Evolutionary conservation across 192 early-diverging fungal species (phyloP).

Genomic region (Paraglomus brasilianum): DNA sequence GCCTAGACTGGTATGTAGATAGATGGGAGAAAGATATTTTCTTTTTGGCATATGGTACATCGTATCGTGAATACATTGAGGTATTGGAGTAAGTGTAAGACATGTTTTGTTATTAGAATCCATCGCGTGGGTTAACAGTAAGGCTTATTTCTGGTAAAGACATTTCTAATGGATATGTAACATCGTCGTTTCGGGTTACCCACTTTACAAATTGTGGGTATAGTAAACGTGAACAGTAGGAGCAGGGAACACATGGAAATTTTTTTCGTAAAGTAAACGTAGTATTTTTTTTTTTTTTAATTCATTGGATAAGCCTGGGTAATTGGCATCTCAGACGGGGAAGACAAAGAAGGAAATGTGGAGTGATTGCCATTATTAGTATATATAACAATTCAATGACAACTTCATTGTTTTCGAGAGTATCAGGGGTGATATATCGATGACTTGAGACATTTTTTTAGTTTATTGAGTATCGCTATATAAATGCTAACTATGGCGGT

Average conservation of each 20-base stretch:
- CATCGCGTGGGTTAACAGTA: not conserved
- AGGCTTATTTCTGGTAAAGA: not conserved
- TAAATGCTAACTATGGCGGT: too few species aligned
- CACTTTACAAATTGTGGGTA: not conserved
- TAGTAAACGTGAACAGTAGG: not conserved
- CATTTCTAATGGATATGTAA: not conserved
- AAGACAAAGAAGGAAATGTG: too few species aligned
- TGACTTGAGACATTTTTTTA: too few species aligned
- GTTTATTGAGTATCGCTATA: too few species aligned
- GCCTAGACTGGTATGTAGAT: constrained; percentile 3
- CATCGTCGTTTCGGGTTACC: not conserved
- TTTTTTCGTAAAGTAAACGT: not conserved
- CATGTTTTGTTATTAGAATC: too few species aligned
- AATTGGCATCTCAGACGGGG: too few species aligned
- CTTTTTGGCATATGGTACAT: constrained; percentile 1
- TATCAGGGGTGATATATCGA: too few species aligned
- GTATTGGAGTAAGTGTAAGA: not conserved
- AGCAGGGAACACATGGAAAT: not conserved
- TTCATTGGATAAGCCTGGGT: too few species aligned
- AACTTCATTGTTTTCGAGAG: too few species aligned
- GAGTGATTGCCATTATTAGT: too few species aligned
- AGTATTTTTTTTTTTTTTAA: too few species aligned
- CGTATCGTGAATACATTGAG: not conserved
- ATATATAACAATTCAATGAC: too few species aligned
- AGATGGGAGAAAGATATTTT: constrained; percentile 11